phyloP scores from a whole-genome alignment of 306 rosid species.

The Potentilla sterilis region DNA sequence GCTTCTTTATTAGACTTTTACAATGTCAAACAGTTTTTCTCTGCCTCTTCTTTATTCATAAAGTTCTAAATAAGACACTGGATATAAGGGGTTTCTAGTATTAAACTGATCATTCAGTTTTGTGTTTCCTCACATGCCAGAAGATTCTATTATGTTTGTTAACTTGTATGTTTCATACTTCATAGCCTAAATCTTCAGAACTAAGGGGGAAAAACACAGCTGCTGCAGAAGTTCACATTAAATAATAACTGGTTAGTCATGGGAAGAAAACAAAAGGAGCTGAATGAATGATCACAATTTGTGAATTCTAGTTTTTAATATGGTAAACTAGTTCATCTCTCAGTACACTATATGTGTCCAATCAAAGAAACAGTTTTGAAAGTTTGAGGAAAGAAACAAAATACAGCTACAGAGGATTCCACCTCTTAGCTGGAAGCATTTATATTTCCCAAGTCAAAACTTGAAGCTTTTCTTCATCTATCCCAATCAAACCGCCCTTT shows the following conservation, averaged over 20 bases:
- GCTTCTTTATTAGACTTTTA: neutral
- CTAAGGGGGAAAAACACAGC: neutral
- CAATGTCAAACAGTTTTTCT: neutral
- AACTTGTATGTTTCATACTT: neutral
- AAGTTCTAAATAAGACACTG: constrained; percentile 14
- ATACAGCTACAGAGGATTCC: constrained; percentile 30
- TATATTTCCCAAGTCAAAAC: constrained; percentile 36
- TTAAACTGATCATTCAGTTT: neutral
- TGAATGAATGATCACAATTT: neutral
- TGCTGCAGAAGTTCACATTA: neutral
- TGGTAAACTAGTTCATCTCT: constrained; percentile 7
- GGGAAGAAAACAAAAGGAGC: constrained; percentile 14
- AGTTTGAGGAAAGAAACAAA: constrained; percentile 13
- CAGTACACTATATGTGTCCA: constrained; percentile 30
- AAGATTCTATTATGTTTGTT: constrained; percentile 6
- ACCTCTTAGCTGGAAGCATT: constrained; percentile 16
- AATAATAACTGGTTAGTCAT: constrained; percentile 12
- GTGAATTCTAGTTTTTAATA: neutral
- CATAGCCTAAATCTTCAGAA: constrained; percentile 11
- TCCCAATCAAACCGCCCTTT: constrained; percentile 21
- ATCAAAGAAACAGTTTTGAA: constrained; percentile 38
- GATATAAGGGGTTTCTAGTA: constrained; percentile 9
- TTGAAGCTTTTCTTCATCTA: constrained; percentile 14
- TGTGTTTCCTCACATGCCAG: neutral
- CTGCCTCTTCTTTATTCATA: neutral